These are phyloP conservation scores for Teratosphaeriaceae sp. DNA, from an alignment of 2,329 filamentous ascomycete genomes.

Conservation along the genomic window DNA sequence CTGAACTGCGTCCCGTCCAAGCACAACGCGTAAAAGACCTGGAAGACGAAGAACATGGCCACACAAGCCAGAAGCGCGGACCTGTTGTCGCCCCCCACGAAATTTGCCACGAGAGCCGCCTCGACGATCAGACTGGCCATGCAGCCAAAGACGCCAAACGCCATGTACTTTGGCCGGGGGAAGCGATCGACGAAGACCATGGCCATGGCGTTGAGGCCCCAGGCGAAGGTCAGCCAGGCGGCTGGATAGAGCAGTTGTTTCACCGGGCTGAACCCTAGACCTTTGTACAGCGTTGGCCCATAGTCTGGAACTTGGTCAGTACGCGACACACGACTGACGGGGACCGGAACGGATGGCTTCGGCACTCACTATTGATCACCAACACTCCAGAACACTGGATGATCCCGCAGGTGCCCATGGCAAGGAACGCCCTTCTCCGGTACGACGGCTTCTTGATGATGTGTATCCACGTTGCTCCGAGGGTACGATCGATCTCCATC, in stretches of 20 bases:
- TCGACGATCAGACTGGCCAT: constrained; percentile 3
- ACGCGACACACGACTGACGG: not conserved
- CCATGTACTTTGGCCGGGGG: constrained; percentile 3
- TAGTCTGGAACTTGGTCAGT: constrained; percentile 15
- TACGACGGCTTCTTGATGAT: constrained; percentile 10
- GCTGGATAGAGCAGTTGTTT: constrained; percentile 38
- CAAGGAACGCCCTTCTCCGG: constrained; percentile 40
- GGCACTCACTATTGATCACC: constrained; percentile 31
- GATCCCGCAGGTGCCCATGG: constrained; percentile 4
- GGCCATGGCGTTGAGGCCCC: not conserved
- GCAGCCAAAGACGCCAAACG: constrained; percentile 4
- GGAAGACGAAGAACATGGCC: constrained; percentile 6
- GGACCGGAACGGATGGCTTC: not conserved
- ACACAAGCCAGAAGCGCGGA: constrained; percentile 3
- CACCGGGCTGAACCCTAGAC: constrained; percentile 29
- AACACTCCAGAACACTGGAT: constrained; percentile 11
- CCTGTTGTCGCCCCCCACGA: constrained; percentile 1
- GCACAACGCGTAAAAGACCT: constrained; percentile 3
- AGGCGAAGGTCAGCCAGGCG: constrained; percentile 32
- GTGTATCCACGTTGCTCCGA: not conserved
- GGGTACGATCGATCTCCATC: constrained; percentile 6
- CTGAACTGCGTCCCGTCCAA: constrained; percentile 6
- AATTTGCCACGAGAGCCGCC: constrained; percentile 2
- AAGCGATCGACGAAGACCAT: constrained; percentile 7
- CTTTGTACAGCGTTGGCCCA: constrained; percentile 20